A percentile compares a stretch with the other conserved stretches of the same genome.
Conservation (phyloP, 352 stramenopile species). For the Globisporangium canariense region DNA sequence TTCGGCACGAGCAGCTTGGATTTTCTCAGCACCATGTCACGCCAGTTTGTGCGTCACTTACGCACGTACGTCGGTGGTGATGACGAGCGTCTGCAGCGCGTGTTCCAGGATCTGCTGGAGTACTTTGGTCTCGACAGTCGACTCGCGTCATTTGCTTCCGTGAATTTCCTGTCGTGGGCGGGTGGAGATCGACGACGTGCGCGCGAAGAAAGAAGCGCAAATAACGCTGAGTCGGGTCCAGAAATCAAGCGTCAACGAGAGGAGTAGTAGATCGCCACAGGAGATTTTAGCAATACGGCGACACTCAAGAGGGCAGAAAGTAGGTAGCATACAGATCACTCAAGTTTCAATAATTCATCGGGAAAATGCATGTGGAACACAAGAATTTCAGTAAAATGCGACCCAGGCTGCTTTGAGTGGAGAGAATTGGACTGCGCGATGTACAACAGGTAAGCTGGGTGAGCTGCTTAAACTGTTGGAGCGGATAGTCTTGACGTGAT, state of each 20-base stretch:
- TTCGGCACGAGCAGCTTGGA: slow-evolving; percentile 44
- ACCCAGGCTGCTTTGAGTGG: neutral
- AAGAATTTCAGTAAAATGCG: neutral
- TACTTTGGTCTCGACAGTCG: slow-evolving; percentile 40
- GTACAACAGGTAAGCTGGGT: neutral
- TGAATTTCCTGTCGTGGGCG: slow-evolving; percentile 38
- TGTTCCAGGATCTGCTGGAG: slow-evolving; percentile 34
- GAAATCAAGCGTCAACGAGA: slow-evolving; percentile 34
- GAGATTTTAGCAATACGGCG: neutral
- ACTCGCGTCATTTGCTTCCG: slow-evolving; percentile 41
- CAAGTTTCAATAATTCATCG: neutral
- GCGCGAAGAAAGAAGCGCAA: neutral
- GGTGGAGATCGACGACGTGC: slow-evolving; percentile 19
- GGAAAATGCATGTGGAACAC: neutral
- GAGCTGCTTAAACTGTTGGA: neutral
- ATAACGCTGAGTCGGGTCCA: slow-evolving; percentile 6
- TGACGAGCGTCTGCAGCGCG: slow-evolving; percentile 25
- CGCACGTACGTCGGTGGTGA: slow-evolving; percentile 32
- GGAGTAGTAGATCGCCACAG: slow-evolving; percentile 3
- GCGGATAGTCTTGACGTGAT: neutral
- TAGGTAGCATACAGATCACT: neutral
- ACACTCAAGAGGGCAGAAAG: neutral
- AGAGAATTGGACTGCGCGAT: neutral
- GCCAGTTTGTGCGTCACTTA: slow-evolving; percentile 44
- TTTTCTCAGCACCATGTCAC: slow-evolving; percentile 52